These are phyloP conservation scores for Whalleya microplaca DNA, from an alignment of 2,329 filamentous ascomycete species.

Conservation along the genomic window DNA sequence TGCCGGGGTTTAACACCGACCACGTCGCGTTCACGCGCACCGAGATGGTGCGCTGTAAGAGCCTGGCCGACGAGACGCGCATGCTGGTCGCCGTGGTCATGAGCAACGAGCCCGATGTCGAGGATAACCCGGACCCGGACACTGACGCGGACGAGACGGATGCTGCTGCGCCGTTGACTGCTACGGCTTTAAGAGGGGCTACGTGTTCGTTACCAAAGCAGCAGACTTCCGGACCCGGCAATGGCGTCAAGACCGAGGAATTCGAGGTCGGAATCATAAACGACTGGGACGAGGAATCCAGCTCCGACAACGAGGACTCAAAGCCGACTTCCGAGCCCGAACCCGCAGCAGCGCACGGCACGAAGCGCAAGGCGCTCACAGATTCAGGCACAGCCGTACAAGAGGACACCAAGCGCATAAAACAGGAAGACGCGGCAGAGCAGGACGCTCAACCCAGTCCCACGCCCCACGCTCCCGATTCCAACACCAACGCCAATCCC, in stretches of 20 bases:
- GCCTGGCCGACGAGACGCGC: constrained; percentile 77
- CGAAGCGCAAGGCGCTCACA: constrained; percentile 30
- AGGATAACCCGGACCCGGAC: constrained; percentile 44
- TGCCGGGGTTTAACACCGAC: constrained; percentile 65
- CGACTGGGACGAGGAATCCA: background rate
- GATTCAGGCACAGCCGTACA: constrained; percentile 13
- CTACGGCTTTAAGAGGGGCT: constrained; percentile 8
- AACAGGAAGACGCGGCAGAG: constrained; percentile 24
- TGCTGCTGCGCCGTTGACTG: background rate
- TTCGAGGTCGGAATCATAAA: background rate
- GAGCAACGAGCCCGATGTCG: constrained; percentile 54
- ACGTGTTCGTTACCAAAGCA: background rate
- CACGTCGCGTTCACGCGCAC: constrained; percentile 62
- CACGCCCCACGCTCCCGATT: constrained; percentile 8
- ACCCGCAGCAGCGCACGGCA: background rate
- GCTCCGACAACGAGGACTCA: constrained; percentile 22
- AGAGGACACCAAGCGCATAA: constrained; percentile 24
- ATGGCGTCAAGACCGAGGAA: background rate
- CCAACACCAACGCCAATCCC: background rate
- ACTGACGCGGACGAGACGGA: constrained; percentile 42
- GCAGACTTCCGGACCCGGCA: background rate
- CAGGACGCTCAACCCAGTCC: constrained; percentile 2
- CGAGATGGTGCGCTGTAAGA: constrained; percentile 86
- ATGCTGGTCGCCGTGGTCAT: constrained; percentile 71
- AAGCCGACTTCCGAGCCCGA: constrained; percentile 25